Conservation (phyloP, 306 rosid genomes). For the Cucumis sativus region DNA sequence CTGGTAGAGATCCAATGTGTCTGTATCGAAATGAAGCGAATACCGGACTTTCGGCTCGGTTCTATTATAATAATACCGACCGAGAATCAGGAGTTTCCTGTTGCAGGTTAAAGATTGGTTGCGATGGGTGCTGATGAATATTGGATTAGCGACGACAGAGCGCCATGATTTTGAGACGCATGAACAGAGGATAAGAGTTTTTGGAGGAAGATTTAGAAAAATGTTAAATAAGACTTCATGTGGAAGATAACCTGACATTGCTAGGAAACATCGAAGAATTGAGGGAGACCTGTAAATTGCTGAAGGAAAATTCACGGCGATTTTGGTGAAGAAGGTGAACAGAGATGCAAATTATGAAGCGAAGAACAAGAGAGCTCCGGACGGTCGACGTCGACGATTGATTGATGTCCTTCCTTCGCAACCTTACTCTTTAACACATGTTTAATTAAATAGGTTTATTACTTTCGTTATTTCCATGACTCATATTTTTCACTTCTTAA, state of each 20-base stretch:
- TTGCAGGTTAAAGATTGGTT: neutral
- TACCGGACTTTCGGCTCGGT: neutral
- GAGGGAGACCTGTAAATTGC: neutral
- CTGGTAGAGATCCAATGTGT: neutral
- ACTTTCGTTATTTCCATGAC: no score
- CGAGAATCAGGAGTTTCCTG: neutral
- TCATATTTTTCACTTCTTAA: no score
- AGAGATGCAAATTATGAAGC: neutral
- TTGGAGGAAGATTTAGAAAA: constrained; percentile 4
- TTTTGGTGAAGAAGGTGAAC: neutral
- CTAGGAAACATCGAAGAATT: neutral
- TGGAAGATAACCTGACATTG: constrained; percentile 3
- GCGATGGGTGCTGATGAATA: constrained; percentile 7
- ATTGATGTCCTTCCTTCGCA: no score
- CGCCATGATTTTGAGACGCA: constrained; percentile 15
- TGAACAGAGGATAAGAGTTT: constrained; percentile 1
- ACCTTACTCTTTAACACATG: no score
- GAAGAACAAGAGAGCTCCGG: neutral
- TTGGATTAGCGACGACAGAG: neutral
- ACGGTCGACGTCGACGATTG: no score
- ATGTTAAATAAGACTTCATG: constrained; percentile 7
- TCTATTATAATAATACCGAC: neutral
- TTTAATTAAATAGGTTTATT: no score
- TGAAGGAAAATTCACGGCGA: neutral
- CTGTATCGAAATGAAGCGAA: constrained; percentile 10